Percentiles rank a stretch among this genome's conserved stretches.
Conservation (phyloP, 2,329 filamentous ascomycete species). For the Xylaria sp. region DNA sequence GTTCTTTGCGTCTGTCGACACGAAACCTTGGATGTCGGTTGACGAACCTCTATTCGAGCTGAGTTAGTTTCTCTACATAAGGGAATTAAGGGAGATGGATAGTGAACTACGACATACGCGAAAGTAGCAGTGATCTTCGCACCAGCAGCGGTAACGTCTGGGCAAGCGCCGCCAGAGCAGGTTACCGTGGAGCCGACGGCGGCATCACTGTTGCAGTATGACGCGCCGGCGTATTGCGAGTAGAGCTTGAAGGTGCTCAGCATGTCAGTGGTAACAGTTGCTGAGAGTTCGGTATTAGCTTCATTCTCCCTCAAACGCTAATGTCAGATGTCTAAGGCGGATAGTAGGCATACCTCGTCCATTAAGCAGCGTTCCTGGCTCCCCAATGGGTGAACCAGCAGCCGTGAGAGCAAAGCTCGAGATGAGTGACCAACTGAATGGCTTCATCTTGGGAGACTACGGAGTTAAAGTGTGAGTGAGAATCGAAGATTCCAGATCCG, state of each 20-base stretch:
- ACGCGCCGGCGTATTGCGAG: conserved; percentile 61
- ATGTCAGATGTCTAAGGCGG: not conserved
- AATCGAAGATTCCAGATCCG: not conserved
- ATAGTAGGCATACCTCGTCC: conserved; percentile 50
- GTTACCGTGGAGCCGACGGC: conserved; percentile 53
- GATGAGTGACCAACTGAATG: conserved; percentile 43
- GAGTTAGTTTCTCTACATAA: conserved; percentile 17
- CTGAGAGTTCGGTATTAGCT: conserved; percentile 41
- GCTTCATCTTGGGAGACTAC: conserved; percentile 44
- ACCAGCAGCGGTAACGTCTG: conserved; percentile 55
- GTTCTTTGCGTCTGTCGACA: conserved; percentile 60
- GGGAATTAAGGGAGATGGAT: not conserved
- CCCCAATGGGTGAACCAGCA: conserved; percentile 39
- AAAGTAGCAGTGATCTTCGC: conserved; percentile 56
- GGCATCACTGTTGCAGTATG: conserved; percentile 63
- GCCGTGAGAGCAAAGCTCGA: conserved; percentile 43
- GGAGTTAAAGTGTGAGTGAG: not conserved
- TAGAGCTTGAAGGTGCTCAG: conserved; percentile 56
- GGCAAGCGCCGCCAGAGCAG: conserved; percentile 58
- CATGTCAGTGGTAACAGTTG: conserved; percentile 46
- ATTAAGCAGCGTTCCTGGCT: conserved; percentile 43
- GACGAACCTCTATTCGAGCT: conserved; percentile 50
- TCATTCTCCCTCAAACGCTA: not conserved
- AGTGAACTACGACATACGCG: not conserved
- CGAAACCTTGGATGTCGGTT: conserved; percentile 62